Conservation (phyloP, 257 asterid species). For the Lycium ferocissimum region DNA sequence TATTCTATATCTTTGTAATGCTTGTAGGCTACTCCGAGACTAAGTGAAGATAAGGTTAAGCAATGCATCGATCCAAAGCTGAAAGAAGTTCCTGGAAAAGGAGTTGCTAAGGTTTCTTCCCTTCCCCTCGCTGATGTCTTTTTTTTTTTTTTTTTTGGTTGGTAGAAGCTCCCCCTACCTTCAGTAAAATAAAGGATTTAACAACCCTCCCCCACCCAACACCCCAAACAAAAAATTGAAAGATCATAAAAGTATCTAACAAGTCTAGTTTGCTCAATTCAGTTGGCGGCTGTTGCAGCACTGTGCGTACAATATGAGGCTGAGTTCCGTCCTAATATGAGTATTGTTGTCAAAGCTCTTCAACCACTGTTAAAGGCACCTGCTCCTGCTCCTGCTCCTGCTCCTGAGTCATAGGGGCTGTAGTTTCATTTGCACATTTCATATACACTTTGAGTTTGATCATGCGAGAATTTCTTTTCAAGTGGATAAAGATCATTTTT, state of each 20-base stretch:
- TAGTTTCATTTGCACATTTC: conserved; percentile 27
- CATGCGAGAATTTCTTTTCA: not conserved
- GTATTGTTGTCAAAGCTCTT: conserved; percentile 89
- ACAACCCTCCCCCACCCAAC: too few relatives aligned
- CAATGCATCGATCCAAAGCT: conserved; percentile 90
- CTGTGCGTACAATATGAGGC: conserved; percentile 89
- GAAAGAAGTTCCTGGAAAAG: conserved; percentile 83
- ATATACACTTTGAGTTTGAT: conserved; percentile 40
- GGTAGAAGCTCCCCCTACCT: not conserved
- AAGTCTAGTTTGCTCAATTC: conserved; percentile 30
- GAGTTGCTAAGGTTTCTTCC: conserved; percentile 84
- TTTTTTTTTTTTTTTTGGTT: not conserved
- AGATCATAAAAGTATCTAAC: not conserved
- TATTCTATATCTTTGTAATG: not conserved
- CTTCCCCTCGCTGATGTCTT: not conserved
- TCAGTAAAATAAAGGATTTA: not conserved
- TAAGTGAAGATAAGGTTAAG: conserved; percentile 90
- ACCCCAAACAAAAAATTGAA: not conserved
- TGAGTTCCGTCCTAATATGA: conserved; percentile 94
- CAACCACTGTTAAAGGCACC: conserved; percentile 76
- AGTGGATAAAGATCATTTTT: not conserved
- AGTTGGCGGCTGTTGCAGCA: conserved; percentile 95
- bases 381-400: conserved; percentile 42
- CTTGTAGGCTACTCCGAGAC: conserved; percentile 82
- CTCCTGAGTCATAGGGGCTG: conserved; percentile 36